Base-by-base conservation (phyloP, 768 basidiomycete species). In the Lyophyllum decastes region DNA sequence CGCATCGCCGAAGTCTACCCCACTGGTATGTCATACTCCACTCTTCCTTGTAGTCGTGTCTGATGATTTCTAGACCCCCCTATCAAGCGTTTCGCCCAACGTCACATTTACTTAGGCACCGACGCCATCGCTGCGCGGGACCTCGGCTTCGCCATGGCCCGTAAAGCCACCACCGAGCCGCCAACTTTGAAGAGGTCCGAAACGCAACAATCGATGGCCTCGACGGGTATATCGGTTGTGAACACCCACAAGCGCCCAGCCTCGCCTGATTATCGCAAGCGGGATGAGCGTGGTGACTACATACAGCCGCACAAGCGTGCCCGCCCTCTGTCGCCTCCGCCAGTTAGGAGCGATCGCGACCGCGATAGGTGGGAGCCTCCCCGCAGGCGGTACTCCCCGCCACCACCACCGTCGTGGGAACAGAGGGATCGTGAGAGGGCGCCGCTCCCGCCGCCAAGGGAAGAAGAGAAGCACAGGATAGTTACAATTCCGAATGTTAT, bases 121-220 rank as follows among this genome's bases (percentile, higher is more conserved):
- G 95, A 98, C 66, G 89, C 92, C 19, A 95, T 98, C 59, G 92
- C 95, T 2, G 80, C 86, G 14, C 85, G 88, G 38, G 96, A 98
- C 68, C 84, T 97, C 19, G 96, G 96, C 5, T 89, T 92, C 61
- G 84, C 88, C 2, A 73, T 83, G 64, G 79, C 76, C 4, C 74
- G 78, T 10, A 78, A 77, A 30, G 65, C 69, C 33, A 63, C 65
- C 43, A 35, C 40, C 38, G 59, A 49, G 27, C n/a, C n/a, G n/a
- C n/a, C n/a, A n/a, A 40, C 64, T 11, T 66, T 76, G 0, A 66
- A 64, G 10, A 69, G 77, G 9, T 66, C 72, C 8, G 77, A 79
- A 57, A 76, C 76, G 0, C 68, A 66, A 14, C 70, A 70, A 30
- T 75, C 73, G 1, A 59, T 76, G 25, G 54, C 67, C 9, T 49